Conservation (phyloP, 202 grass and related monocot genomes). For the Hordeum pubiflorum region DNA sequence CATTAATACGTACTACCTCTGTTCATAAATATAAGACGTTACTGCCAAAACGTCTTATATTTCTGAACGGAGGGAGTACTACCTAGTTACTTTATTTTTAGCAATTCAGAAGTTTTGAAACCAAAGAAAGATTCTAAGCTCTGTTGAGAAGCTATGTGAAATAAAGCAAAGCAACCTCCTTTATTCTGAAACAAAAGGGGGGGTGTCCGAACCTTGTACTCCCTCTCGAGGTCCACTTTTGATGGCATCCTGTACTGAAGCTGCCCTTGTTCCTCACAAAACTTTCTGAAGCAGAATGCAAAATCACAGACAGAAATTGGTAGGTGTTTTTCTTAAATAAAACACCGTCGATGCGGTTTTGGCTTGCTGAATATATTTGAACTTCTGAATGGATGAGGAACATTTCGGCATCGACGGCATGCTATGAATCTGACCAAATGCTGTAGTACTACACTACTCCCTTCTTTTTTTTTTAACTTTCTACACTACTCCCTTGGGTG, state of each 20-base stretch:
- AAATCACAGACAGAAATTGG: neutral
- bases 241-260: constrained; percentile 38
- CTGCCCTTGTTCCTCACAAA: constrained; percentile 26
- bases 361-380: neutral
- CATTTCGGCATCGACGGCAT: neutral
- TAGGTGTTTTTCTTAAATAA: neutral
- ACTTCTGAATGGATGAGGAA: neutral
- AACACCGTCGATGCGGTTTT: neutral
- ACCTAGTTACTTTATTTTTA: no score
- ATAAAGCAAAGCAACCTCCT: neutral
- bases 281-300: constrained; percentile 14
- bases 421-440: neutral
- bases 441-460: neutral
- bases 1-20: no score
- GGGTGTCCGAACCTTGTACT: neutral
- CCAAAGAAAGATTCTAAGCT: neutral
- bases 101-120: neutral
- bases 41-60: no score
- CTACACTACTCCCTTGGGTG: neutral
- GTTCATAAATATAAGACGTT: no score
- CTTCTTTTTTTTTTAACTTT: neutral
- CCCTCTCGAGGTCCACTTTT: neutral
- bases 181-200: neutral
- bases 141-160: neutral
- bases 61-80: no score